Conservation (phyloP, 371 early-diverging fungal species). For the Mortierella sp. region DNA sequence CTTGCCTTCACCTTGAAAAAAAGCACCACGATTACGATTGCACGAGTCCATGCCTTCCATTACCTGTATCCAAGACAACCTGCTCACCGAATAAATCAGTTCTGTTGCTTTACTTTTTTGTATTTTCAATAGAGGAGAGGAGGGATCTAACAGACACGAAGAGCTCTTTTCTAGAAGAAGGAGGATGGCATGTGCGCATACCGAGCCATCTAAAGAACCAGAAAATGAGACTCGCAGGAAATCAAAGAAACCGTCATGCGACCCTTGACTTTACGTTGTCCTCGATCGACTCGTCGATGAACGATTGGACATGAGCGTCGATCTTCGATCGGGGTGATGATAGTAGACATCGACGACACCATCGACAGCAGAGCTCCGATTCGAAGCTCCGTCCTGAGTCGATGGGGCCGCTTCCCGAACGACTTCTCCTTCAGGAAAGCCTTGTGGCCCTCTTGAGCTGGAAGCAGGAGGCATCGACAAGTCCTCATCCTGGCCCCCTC, state of each 20-base stretch:
- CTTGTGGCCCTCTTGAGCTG: not conserved
- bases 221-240: no score
- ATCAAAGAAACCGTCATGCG: not conserved
- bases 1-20: slow-evolving; percentile 19
- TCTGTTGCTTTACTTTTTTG: no score
- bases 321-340: slow-evolving; percentile 66
- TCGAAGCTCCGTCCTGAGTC: not conserved
- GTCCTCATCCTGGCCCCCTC: slow-evolving; percentile 50
- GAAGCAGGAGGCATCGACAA: not conserved
- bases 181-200: no score
- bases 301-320: not conserved
- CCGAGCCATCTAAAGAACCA: no score
- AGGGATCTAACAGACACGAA: no score
- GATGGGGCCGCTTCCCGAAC: slow-evolving; percentile 1
- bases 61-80: no score
- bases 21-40: no score
- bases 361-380: slow-evolving; percentile 22
- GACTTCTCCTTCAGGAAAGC: not conserved
- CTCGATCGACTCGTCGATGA: slow-evolving; percentile 1
- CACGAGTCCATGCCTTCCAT: no score
- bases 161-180: no score
- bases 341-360: slow-evolving; percentile 57
- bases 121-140: no score
- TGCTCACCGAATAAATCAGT: no score
- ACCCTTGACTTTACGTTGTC: slow-evolving; percentile 27